A percentile compares a stretch with the other conserved stretches of the same genome.
These are phyloP conservation scores for Taiozyma sp. DNA, from an alignment of 1,139 yeast species.

Conservation along the genomic window DNA sequence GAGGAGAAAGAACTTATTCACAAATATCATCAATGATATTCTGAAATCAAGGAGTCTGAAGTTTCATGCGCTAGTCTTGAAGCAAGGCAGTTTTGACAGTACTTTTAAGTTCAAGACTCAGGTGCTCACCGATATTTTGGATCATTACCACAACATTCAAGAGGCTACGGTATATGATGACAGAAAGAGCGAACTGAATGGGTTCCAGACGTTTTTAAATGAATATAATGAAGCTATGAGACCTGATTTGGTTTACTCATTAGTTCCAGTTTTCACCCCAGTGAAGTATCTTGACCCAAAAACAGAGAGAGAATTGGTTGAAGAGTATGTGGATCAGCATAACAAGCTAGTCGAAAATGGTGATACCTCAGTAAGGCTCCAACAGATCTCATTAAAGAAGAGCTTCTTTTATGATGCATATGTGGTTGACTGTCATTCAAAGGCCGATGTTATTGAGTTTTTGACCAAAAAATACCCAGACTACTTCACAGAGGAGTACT, in stretches of 20 bases:
- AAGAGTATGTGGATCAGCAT: slow-evolving; percentile 27
- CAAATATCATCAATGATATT: slow-evolving; percentile 25
- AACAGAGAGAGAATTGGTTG: slow-evolving; percentile 27
- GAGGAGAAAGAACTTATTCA: slow-evolving; percentile 29
- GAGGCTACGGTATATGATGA: slow-evolving; percentile 39
- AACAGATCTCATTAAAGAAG: slow-evolving; percentile 20
- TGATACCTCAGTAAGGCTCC: slow-evolving; percentile 9
- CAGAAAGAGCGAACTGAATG: slow-evolving; percentile 32
- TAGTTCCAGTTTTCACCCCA: slow-evolving; percentile 27
- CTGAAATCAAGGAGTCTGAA: slow-evolving; percentile 24
- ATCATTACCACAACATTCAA: slow-evolving; percentile 25
- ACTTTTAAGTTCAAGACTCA: slow-evolving; percentile 34
- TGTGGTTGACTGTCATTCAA: slow-evolving; percentile 19
- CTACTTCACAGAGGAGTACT: slow-evolving; percentile 13
- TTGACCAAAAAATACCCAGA: slow-evolving; percentile 13
- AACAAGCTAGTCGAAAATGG: slow-evolving; percentile 22
- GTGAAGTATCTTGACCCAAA: slow-evolving; percentile 28
- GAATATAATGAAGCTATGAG: slow-evolving; percentile 25
- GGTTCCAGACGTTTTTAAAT: slow-evolving; percentile 29
- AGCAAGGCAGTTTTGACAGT: slow-evolving; percentile 25
- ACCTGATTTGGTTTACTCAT: slow-evolving; percentile 21
- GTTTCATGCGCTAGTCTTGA: slow-evolving; percentile 36
- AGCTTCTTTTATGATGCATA: slow-evolving; percentile 26
- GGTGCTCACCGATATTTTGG: slow-evolving; percentile 31
- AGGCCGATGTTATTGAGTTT: slow-evolving; percentile 15